Percentiles rank a stretch among this genome's conserved stretches.
These are phyloP conservation scores for Diaporthe longicolla DNA, from an alignment of 2,329 filamentous ascomycete genomes.

Conservation along the genomic window DNA sequence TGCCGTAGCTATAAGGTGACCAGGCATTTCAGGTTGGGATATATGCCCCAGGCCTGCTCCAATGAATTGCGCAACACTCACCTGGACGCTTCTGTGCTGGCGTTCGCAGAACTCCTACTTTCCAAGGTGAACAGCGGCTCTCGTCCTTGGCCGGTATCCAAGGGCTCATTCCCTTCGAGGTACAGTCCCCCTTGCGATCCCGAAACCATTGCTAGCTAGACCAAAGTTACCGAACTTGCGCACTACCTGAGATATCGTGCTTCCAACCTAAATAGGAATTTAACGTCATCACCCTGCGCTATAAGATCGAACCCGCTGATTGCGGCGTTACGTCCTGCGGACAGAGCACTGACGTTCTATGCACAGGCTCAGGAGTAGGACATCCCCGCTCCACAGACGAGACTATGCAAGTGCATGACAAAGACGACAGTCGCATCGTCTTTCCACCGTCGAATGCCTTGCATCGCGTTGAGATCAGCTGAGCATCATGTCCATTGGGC, in stretches of 20 bases:
- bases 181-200: neutral
- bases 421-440: slow-evolving; percentile 1
- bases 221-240: neutral
- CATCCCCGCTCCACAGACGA: slow-evolving; percentile 18
- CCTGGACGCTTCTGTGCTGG: neutral
- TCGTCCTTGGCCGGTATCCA: neutral
- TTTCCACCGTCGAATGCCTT: no score
- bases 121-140: neutral
- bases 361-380: neutral
- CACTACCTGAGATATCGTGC: neutral
- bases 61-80: no score
- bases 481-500: slow-evolving; percentile 6
- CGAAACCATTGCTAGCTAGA: neutral
- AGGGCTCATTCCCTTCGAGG: neutral
- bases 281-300: neutral
- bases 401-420: slow-evolving; percentile 26
- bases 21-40: neutral
- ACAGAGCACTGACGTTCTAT: slow-evolving; percentile 19
- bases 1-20: neutral
- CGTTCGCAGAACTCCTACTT: neutral
- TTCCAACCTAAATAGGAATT: neutral
- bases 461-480: slow-evolving; percentile 8
- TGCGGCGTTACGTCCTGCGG: neutral
- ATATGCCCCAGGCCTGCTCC: neutral
- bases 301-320: neutral